Percentiles rank a stretch among this genome's conserved stretches.
Conservation (phyloP, 306 rosid species). For the Sechiopsis laciniata region DNA sequence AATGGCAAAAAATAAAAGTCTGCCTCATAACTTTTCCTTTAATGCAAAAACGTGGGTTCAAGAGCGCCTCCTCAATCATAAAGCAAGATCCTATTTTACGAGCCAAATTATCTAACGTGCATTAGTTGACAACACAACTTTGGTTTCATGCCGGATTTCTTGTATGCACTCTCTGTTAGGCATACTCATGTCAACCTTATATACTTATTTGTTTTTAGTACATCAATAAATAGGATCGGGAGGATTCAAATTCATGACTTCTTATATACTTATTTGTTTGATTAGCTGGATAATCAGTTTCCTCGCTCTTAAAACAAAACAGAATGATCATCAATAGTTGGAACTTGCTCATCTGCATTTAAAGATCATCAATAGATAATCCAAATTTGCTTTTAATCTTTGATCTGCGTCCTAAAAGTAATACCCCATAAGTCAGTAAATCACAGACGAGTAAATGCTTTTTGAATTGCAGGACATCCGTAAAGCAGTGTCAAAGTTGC, state of each 20-base stretch:
- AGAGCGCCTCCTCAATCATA: neutral
- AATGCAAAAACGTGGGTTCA: neutral
- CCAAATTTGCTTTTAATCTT: neutral
- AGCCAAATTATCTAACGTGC: neutral
- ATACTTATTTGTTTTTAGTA: too few species aligned
- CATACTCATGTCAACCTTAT: neutral
- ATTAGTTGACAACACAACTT: slow-evolving; percentile 6
- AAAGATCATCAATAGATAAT: neutral
- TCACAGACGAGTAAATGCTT: neutral
- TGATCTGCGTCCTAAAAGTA: neutral
- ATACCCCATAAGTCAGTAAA: neutral
- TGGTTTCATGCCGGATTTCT: neutral
- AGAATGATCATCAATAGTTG: neutral
- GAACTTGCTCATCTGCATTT: slow-evolving; percentile 3
- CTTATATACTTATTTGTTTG: neutral
- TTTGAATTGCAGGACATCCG: slow-evolving; percentile 62
- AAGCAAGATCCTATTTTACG: neutral
- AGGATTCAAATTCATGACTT: too few species aligned
- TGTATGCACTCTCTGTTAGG: neutral
- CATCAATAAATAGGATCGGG: too few species aligned
- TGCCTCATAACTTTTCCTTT: neutral
- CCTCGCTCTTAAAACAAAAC: neutral
- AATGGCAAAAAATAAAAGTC: neutral
- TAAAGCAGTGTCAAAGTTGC: slow-evolving; percentile 67
- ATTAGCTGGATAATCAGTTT: slow-evolving; percentile 8